phyloP scores from a whole-genome alignment of 78 protist genomes.

The Thecamonas trahens region DNA sequence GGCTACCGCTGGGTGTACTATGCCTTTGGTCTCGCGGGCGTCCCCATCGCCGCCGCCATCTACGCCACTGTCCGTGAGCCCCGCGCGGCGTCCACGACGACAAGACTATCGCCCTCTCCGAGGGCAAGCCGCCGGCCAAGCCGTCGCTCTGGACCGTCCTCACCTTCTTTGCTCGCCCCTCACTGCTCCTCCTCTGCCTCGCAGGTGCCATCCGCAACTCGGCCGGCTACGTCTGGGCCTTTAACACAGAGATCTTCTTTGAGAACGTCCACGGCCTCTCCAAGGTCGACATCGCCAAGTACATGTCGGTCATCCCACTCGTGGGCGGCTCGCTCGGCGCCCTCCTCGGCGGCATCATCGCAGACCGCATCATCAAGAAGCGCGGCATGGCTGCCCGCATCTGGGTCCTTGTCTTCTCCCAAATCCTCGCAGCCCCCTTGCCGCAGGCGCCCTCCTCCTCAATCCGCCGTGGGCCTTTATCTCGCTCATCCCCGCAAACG shows the following conservation, averaged over 20 bases:
- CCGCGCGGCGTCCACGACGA: too few relatives aligned
- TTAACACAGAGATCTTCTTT: neutral
- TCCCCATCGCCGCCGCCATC: too few relatives aligned
- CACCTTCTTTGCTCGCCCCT: neutral
- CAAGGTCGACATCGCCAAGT: neutral
- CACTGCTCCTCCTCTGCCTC: neutral
- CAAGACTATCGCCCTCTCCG: too few relatives aligned
- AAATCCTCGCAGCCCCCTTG: neutral
- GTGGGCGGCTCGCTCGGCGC: neutral
- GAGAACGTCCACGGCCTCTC: neutral
- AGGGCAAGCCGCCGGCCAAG: too few relatives aligned
- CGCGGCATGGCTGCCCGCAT: neutral
- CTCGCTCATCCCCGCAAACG: neutral
- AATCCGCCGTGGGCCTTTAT: neutral
- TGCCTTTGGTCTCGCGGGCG: too few relatives aligned
- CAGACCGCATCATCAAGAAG: neutral
- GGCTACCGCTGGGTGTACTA: too few relatives aligned
- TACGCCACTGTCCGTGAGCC: too few relatives aligned
- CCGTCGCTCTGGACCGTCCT: too few relatives aligned
- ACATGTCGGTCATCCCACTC: neutral
- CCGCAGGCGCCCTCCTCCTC: neutral
- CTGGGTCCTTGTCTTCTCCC: neutral
- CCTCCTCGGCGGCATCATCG: neutral
- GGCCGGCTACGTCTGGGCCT: neutral
- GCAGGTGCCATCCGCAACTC: neutral